Percentiles rank a stretch among this genome's conserved stretches.
These are phyloP conservation scores for Cyclotella atomus DNA, from an alignment of 108 stramenopile species.

Conservation along the genomic window DNA sequence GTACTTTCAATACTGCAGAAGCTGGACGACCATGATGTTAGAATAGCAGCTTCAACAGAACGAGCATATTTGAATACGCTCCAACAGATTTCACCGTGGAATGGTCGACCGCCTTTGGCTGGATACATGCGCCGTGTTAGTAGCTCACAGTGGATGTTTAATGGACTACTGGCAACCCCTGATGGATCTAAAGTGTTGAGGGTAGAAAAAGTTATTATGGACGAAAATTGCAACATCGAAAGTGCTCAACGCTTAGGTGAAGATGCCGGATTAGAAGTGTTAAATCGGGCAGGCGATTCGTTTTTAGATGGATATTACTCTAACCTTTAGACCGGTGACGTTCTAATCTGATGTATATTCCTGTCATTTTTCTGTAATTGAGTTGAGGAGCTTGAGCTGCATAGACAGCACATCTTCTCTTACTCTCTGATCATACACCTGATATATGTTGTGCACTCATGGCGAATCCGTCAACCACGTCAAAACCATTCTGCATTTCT, in stretches of 20 bases:
- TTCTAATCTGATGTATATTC: too few relatives aligned
- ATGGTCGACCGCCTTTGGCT: constrained; percentile 23
- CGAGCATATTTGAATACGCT: constrained; percentile 25
- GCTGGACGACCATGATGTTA: constrained; percentile 9
- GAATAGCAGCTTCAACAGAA: constrained; percentile 28
- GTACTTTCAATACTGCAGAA: neutral
- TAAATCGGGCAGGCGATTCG: constrained; percentile 4
- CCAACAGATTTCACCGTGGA: constrained; percentile 15
- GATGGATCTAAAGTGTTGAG: constrained; percentile 18
- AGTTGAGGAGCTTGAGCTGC: too few relatives aligned
- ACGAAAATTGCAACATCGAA: constrained; percentile 6
- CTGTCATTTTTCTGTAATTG: too few relatives aligned
- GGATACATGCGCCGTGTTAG: constrained; percentile 8
- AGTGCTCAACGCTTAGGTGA: constrained; percentile 1
- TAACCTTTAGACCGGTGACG: too few relatives aligned
- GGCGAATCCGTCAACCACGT: constrained; percentile 27
- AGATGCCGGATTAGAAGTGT: constrained; percentile 2
- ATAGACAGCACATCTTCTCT: too few relatives aligned
- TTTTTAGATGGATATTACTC: constrained; percentile 20
- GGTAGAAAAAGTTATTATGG: neutral
- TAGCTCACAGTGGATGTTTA: constrained; percentile 4
- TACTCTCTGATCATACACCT: neutral
- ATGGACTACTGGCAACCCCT: constrained; percentile 21
- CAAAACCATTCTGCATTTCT: constrained; percentile 30
- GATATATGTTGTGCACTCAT: neutral